Base-by-base conservation (phyloP, 257 asterid species). In the Lantana camara region DNA sequence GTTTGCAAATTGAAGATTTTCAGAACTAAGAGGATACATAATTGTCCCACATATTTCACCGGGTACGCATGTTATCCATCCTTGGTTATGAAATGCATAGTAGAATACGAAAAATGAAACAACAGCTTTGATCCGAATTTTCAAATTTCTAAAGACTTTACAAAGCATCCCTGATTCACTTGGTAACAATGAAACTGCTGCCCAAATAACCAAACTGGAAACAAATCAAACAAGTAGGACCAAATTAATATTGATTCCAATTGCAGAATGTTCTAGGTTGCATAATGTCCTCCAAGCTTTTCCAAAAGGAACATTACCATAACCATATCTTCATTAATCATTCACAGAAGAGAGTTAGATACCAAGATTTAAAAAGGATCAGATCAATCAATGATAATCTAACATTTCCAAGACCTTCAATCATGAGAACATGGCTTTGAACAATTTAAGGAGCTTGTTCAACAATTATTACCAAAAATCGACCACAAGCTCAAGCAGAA, bases 321-420 rank as follows among this genome's bases (percentile, higher is more conserved):
- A 20, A 46, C 27, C 60, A 7, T 0, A 52, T 37, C 11, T 27
- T 2, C 20, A 37, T 14, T 5, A 14, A 10, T 46, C 47, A 8
- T n/a, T 54, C 20, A 13, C 9, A 17, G 3, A 5, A 24, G n/a
- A 48, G 40, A 29, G n/a, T n/a, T n/a, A n/a, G n/a, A n/a, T n/a
- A 24, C 49, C 47, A 32, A 42, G 34, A 22, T 42, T 42, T 66
- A 23, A 60, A 11, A 13, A 13, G 59, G n/a, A 23, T 5, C 0
- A 50, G 57, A 41, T 13, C 19, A 24, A 64, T 55, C 27, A 48
- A 65, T 44, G 9, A 0, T 20, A 50, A 19, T 5, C 16, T 16
- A 61, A 22, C 38, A 27, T 59, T 14, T 54, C 52, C 50, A 67
- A 40, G 34, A 34, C 46, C n/a, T 50, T 41, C 16, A 40, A 49